These are phyloP conservation scores for Rhododendron simsii DNA, from an alignment of 148 eudicot genomes.

Conservation along the genomic window DNA sequence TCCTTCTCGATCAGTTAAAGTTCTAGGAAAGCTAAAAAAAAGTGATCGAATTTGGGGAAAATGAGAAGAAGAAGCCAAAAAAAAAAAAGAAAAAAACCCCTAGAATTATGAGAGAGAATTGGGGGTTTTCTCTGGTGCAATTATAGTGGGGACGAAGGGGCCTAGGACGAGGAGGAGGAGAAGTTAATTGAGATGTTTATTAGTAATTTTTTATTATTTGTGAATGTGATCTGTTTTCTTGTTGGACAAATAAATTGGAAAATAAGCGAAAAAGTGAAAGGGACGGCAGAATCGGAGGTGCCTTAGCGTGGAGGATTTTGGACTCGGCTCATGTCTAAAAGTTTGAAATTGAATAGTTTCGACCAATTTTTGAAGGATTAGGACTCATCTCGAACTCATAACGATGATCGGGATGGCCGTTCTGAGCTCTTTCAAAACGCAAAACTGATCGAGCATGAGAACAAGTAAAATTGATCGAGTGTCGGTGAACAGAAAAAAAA, in stretches of 20 bases:
- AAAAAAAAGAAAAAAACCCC: background rate
- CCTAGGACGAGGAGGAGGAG: background rate
- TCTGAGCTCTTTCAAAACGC: too few species aligned
- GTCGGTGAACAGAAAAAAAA: background rate
- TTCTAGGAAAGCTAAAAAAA: too few species aligned
- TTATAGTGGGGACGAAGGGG: background rate
- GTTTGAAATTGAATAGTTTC: background rate
- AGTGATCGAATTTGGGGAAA: background rate
- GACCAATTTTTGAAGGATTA: background rate
- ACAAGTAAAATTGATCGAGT: background rate
- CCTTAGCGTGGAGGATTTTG: background rate
- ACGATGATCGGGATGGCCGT: background rate
- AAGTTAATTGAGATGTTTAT: background rate
- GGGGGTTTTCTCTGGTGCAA: background rate
- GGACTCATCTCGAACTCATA: background rate
- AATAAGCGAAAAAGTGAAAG: background rate
- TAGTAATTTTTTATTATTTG: background rate
- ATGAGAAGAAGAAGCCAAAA: background rate
- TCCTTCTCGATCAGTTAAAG: background rate
- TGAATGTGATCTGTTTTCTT: background rate
- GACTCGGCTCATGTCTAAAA: background rate
- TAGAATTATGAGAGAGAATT: background rate
- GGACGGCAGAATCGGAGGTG: conserved; percentile 6
- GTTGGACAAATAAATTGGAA: background rate
- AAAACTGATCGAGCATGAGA: background rate